Evolutionary conservation across 495 filamentous ascomycete genomes (phyloP).

Genomic region (Halenospora varia): DNA sequence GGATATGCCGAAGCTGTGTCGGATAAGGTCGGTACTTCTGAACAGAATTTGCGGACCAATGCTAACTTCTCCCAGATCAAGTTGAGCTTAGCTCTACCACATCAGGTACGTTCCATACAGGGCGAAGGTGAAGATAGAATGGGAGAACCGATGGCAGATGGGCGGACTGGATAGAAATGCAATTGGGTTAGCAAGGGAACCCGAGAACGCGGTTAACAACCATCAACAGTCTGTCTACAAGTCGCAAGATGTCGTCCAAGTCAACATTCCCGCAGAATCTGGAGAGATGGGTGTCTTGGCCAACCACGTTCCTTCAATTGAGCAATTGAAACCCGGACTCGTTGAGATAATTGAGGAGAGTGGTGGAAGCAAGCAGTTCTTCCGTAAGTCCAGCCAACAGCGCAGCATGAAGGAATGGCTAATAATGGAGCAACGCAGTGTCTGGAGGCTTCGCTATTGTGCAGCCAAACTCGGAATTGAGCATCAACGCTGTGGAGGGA

Average conservation of each 20-base stretch:
- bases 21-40: conserved; percentile 53
- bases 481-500: conserved; percentile 96
- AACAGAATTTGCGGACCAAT: conserved; percentile 23
- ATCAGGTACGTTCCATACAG: conserved; percentile 70
- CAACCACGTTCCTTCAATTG: conserved; percentile 97
- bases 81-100: conserved; percentile 93
- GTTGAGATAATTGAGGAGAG: conserved; percentile 95
- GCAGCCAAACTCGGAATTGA: conserved; percentile 89
- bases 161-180: conserved; percentile 1
- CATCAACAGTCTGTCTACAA: conserved; percentile 48
- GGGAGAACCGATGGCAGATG: neutral
- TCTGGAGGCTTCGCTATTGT: conserved; percentile 97
- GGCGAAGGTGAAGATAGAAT: neutral
- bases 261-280: conserved; percentile 97
- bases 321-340: conserved; percentile 95
- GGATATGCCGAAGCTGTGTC: conserved; percentile 90
- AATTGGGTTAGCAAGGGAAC: neutral
- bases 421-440: conserved; percentile 45
- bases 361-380: conserved; percentile 90
- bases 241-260: conserved; percentile 77
- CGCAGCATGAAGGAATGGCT: neutral
- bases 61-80: conserved; percentile 64
- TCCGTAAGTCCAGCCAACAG: conserved; percentile 63
- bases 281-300: conserved; percentile 99
- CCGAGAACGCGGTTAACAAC: conserved; percentile 33